Conservation (phyloP, 805 yeast genomes). For the Candida nonsorbophila region DNA sequence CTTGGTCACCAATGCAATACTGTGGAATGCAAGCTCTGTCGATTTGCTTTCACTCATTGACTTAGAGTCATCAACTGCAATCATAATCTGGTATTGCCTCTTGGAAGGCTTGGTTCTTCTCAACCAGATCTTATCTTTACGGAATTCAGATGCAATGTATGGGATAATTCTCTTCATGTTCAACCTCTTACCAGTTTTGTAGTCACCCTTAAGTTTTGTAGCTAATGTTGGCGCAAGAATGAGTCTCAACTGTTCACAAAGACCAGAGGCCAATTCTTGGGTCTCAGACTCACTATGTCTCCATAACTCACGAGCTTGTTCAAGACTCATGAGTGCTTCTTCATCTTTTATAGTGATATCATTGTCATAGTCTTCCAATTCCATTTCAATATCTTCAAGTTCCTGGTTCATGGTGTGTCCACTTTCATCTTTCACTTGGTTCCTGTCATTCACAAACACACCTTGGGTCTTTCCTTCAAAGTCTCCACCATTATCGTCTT, state of each 20-base stretch:
- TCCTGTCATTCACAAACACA: slow-evolving; percentile 47
- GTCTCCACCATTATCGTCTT: slow-evolving; percentile 34
- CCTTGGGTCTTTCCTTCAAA: slow-evolving; percentile 46
- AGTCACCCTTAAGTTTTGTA: slow-evolving; percentile 93
- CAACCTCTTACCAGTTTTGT: slow-evolving; percentile 92
- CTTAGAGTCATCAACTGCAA: slow-evolving; percentile 94
- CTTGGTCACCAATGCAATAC: slow-evolving; percentile 88
- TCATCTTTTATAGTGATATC: slow-evolving; percentile 12
- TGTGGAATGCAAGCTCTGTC: slow-evolving; percentile 87
- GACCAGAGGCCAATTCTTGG: slow-evolving; percentile 76
- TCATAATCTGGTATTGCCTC: slow-evolving; percentile 95
- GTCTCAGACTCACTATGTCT: slow-evolving; percentile 77
- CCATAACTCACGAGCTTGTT: slow-evolving; percentile 78
- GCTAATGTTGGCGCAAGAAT: slow-evolving; percentile 94
- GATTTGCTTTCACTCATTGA: slow-evolving; percentile 94
- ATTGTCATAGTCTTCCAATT: slow-evolving; percentile 11
- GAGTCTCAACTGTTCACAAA: slow-evolving; percentile 88
- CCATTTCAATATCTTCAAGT: slow-evolving; percentile 15
- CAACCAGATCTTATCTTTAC: slow-evolving; percentile 97
- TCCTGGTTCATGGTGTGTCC: slow-evolving; percentile 17
- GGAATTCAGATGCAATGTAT: slow-evolving; percentile 94
- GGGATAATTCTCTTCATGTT: slow-evolving; percentile 98
- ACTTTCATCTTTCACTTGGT: slow-evolving; percentile 23
- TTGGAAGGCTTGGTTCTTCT: slow-evolving; percentile 96
- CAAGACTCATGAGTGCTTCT: slow-evolving; percentile 43